These are phyloP conservation scores for Trichophyton verrucosum DNA, from an alignment of 2,329 filamentous ascomycete genomes.

Conservation along the genomic window DNA sequence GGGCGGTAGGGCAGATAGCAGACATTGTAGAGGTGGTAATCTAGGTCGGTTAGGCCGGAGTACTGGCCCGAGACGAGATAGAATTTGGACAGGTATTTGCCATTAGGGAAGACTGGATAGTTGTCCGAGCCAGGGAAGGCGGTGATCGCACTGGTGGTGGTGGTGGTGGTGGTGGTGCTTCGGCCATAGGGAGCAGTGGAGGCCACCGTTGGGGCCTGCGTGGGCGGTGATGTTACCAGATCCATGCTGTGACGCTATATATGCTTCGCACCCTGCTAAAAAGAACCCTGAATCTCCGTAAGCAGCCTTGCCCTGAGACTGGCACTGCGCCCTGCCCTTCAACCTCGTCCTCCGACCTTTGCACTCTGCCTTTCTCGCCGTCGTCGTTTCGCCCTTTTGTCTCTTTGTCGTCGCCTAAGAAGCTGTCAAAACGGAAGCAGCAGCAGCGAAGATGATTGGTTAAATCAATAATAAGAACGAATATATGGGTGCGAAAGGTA, in stretches of 20 bases:
- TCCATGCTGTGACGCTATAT: not conserved
- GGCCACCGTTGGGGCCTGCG: not conserved
- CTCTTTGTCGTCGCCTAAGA: not conserved
- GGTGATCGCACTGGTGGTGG: not conserved
- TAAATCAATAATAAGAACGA: too few species aligned
- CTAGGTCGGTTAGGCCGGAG: not conserved
- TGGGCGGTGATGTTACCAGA: not conserved
- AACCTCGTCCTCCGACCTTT: not conserved
- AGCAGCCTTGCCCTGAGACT: not conserved
- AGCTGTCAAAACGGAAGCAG: too few species aligned
- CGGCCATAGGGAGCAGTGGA: not conserved
- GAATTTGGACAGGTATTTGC: not conserved
- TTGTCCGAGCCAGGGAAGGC: not conserved
- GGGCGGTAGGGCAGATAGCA: not conserved
- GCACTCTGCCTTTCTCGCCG: not conserved
- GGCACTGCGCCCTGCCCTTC: not conserved
- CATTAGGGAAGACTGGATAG: not conserved
- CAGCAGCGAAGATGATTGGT: too few species aligned
- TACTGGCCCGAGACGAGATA: not conserved
- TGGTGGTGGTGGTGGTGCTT: not conserved
- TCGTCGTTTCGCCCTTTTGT: not conserved
- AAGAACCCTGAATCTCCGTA: not conserved
- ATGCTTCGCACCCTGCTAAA: not conserved
- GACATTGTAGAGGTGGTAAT: not conserved
- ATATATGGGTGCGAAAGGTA: too few species aligned